phyloP scores from a whole-genome alignment of 352 stramenopile genomes.

The Albugo laibachii region DNA sequence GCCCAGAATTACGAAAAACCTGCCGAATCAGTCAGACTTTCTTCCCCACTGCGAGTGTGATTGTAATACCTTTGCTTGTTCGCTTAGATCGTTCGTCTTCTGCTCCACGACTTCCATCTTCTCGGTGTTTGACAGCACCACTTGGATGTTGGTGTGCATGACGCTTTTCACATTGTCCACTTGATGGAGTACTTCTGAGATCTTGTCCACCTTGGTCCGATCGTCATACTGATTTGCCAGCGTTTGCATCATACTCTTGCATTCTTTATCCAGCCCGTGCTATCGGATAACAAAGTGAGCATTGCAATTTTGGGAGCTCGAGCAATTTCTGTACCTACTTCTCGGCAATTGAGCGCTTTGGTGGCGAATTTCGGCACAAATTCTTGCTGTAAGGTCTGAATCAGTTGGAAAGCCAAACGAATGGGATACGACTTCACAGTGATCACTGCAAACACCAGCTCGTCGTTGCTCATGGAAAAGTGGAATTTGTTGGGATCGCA shows the following conservation, averaged over 20 bases:
- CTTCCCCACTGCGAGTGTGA: neutral
- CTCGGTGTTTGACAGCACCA: constrained; percentile 72
- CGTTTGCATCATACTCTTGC: constrained; percentile 26
- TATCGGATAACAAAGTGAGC: constrained; percentile 3
- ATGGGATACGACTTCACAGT: constrained; percentile 69
- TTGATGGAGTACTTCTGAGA: constrained; percentile 66
- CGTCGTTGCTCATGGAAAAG: constrained; percentile 78
- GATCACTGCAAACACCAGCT: constrained; percentile 66
- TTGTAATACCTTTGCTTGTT: constrained; percentile 34
- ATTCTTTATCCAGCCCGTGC: constrained; percentile 64
- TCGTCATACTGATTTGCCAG: constrained; percentile 66
- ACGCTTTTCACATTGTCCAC: constrained; percentile 64
- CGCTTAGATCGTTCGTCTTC: constrained; percentile 74
- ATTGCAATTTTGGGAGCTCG: no score
- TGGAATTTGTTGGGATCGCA: constrained; percentile 79
- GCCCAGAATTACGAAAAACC: constrained; percentile 65
- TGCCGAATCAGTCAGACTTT: neutral
- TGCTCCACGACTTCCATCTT: constrained; percentile 79
- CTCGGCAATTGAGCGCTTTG: constrained; percentile 53
- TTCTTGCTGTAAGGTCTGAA: constrained; percentile 49
- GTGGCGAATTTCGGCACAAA: constrained; percentile 53
- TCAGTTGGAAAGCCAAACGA: constrained; percentile 65
- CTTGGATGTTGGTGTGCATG: constrained; percentile 79
- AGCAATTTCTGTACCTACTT: constrained; percentile 15
- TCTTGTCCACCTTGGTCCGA: constrained; percentile 73